Evolutionary conservation across 768 basidiomycete genomes (phyloP), one percentile per base, ranked within the genome.

Genomic region (Mycena epipterygia): DNA sequence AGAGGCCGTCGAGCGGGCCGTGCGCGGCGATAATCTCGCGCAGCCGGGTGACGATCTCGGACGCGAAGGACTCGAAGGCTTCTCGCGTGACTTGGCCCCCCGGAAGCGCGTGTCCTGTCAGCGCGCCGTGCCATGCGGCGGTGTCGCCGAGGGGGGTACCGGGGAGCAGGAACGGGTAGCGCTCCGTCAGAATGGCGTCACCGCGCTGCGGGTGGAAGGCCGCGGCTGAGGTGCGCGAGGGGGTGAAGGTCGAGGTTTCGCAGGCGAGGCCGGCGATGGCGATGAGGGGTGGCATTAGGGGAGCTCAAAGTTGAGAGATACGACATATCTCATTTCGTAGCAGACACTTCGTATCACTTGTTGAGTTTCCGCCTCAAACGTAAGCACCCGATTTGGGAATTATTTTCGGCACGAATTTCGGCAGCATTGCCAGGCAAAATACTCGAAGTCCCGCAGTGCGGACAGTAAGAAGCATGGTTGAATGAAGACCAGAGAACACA

Each of bases 151-250:
- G 56, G 56, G 56, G 56, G 25, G 56, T 57, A 42, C 56, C 56
- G 56, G 56, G 56, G 39, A 57, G 56, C 56, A 57, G 56, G 56
- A 57, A 57, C 56, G 56, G 56, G 56, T 57, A 57, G 39, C 56
- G 56, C 56, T 57, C 56, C 39, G 56, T 57, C 56, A 57, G 56
- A 42, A 57, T 57, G 39, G 56, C 27, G 56, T 42, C 56, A 29
- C 56, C 56, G 56, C 56, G 56, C 39, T 57, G 56, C 39, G 56
- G 56, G 56, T 57, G 56, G 39, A 57, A 57, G 56, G 56, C 56
- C 27, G 56, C 56, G 27, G 56, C 56, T 42, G 39, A 57, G 37
- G 56, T 57, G 39, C 56, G 56, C 39, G 56, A 57, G 56, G 56
- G 56, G 25, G 56, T 57, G 56, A 57, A 57, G 56, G 56, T 57